Percentiles rank a stretch among this genome's conserved stretches.
These are phyloP conservation scores for Saccharomyces hybrid DNA, from an alignment of 1,139 yeast species.

Conservation along the genomic window DNA sequence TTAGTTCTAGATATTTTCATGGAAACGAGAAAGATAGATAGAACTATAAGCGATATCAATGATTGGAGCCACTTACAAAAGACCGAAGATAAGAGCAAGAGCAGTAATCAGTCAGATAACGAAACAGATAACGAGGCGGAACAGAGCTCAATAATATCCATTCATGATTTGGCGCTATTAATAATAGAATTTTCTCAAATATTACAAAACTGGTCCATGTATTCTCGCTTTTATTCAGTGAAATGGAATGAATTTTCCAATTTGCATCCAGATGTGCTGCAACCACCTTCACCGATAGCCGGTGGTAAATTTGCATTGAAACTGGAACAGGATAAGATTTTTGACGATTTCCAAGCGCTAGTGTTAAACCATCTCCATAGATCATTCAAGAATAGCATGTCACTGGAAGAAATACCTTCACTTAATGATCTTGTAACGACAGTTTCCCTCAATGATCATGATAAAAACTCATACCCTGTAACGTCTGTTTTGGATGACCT, in stretches of 20 bases:
- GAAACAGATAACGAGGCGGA: background rate
- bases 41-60: constrained; percentile 47
- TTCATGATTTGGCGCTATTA: constrained; percentile 51
- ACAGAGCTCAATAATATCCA: constrained; percentile 33
- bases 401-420: constrained; percentile 67
- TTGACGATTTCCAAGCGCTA: constrained; percentile 56
- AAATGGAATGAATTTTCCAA: constrained; percentile 48
- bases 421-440: constrained; percentile 26
- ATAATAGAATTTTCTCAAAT: constrained; percentile 67
- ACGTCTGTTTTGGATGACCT: constrained; percentile 86
- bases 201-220: constrained; percentile 81
- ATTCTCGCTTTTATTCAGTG: constrained; percentile 63
- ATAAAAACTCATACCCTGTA: constrained; percentile 43
- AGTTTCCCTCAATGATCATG: constrained; percentile 38
- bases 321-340: constrained; percentile 43
- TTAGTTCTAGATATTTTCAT: constrained; percentile 73
- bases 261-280: constrained; percentile 21
- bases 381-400: constrained; percentile 75
- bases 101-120: background rate
- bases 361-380: constrained; percentile 63
- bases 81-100: constrained; percentile 1
- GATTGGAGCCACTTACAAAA: constrained; percentile 11
- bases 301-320: constrained; percentile 58
- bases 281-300: constrained; percentile 47
- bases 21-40: constrained; percentile 45